These are phyloP conservation scores for Filobasidium floriforme DNA, from an alignment of 768 basidiomycete genomes.

Conservation along the genomic window DNA sequence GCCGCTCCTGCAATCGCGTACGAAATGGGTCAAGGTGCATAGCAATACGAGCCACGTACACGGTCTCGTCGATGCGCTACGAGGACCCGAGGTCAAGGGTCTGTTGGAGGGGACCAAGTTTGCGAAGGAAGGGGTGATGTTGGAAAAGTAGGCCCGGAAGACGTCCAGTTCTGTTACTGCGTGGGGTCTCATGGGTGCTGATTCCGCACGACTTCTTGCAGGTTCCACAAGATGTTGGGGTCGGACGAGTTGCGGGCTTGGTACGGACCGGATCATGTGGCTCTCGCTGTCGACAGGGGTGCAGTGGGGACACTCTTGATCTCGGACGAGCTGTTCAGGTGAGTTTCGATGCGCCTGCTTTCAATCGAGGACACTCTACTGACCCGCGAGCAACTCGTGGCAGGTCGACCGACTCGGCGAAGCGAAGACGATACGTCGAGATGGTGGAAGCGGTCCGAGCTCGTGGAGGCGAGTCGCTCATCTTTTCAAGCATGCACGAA, in stretches of 20 bases:
- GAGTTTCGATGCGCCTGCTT: conserved; percentile 25
- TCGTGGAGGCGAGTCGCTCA: conserved; percentile 85
- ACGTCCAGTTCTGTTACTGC: too few relatives aligned
- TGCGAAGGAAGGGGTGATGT: conserved; percentile 79
- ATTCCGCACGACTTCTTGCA: conserved; percentile 40
- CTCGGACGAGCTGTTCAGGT: conserved; percentile 90
- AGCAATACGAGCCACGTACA: conserved; percentile 91
- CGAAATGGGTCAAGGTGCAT: conserved; percentile 85
- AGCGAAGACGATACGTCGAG: conserved; percentile 73
- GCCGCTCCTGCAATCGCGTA: conserved; percentile 62
- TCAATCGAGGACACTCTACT: background rate
- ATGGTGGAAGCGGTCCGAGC: conserved; percentile 81
- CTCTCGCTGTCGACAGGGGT: conserved; percentile 80
- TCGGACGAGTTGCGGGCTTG: conserved; percentile 91
- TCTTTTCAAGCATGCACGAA: conserved; percentile 99
- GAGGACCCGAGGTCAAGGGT: conserved; percentile 73
- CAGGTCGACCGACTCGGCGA: conserved; percentile 70
- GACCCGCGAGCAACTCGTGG: background rate
- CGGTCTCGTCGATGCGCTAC: conserved; percentile 83
- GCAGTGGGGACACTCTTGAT: conserved; percentile 91
- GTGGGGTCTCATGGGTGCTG: too few relatives aligned
- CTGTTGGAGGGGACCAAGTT: conserved; percentile 64
- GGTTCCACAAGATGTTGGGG: conserved; percentile 97
- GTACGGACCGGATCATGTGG: conserved; percentile 95
- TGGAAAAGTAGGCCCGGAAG: conserved; percentile 74